phyloP scores from a whole-genome alignment of 1,284 basidiomycete genomes.

The Rhodotorula sp. region DNA sequence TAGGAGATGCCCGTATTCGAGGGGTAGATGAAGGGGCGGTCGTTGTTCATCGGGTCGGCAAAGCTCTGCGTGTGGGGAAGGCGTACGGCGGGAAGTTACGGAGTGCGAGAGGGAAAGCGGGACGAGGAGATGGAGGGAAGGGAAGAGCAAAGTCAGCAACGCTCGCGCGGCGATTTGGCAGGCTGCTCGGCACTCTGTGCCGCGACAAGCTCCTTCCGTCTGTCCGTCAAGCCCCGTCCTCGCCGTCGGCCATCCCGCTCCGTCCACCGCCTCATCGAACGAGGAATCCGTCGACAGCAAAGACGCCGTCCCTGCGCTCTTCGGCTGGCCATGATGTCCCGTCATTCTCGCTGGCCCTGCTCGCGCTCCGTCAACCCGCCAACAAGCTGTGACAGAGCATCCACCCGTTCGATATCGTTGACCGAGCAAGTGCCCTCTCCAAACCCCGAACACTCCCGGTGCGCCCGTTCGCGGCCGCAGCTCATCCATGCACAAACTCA shows the following conservation, averaged over 20 bases:
- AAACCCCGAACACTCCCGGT: not conserved
- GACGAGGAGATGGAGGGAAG: too few species aligned
- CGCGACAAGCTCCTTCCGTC: too few species aligned
- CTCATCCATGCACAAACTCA: constrained; percentile 53
- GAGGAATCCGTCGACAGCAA: not conserved
- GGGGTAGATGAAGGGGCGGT: constrained; percentile 69
- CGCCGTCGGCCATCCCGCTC: too few species aligned
- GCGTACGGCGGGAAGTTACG: not conserved
- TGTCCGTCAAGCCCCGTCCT: too few species aligned
- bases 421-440: too few species aligned
- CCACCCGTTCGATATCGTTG: too few species aligned
- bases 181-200: too few species aligned
- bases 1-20: constrained; percentile 75
- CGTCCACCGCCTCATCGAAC: not conserved
- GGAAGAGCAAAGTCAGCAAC: not conserved
- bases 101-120: not conserved
- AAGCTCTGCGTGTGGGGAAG: constrained; percentile 59
- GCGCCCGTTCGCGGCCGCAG: not conserved
- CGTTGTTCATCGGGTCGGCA: constrained; percentile 71
- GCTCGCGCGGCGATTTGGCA: not conserved
- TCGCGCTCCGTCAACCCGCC: too few species aligned
- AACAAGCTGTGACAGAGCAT: too few species aligned
- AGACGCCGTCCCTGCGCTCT: not conserved
- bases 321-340: too few species aligned
- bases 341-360: too few species aligned